Evolutionary conservation across 441 rosid genomes (phyloP).

Genomic region (Euphorbia celastroides): DNA sequence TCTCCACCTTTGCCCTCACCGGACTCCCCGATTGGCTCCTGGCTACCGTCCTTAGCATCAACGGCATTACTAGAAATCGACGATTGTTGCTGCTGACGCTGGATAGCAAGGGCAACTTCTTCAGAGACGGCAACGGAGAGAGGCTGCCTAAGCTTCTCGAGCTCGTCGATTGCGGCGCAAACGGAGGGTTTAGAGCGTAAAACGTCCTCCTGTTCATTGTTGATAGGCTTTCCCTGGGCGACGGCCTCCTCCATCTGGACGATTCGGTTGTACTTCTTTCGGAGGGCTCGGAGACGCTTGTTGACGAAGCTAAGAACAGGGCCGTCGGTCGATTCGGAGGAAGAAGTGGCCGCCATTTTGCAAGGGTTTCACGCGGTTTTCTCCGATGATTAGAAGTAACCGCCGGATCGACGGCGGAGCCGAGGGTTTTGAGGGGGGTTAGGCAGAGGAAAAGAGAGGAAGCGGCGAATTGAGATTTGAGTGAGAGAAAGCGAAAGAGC

Average conservation of each 20-base stretch:
- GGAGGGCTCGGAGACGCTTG: constrained; percentile 91
- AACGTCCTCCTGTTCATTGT: constrained; percentile 80
- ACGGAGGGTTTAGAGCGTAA: constrained; percentile 76
- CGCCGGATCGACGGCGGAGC: constrained; percentile 20
- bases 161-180: constrained; percentile 66
- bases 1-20: background rate
- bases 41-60: constrained; percentile 9
- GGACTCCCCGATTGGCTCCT: background rate
- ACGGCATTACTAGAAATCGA: constrained; percentile 16
- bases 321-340: constrained; percentile 56
- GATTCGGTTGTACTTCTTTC: constrained; percentile 81
- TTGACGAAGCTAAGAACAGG: constrained; percentile 74
- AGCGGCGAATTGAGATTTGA: constrained; percentile 16
- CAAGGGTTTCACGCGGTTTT: background rate
- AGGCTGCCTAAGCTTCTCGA: constrained; percentile 77
- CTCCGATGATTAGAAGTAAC: constrained; percentile 11
- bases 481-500: background rate
- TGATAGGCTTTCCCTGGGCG: constrained; percentile 67
- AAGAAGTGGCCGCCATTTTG: constrained; percentile 44
- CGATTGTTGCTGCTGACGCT: constrained; percentile 21
- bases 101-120: constrained; percentile 48
- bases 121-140: constrained; percentile 61
- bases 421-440: constrained; percentile 1
- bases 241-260: constrained; percentile 71
- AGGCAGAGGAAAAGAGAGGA: background rate